These are phyloP conservation scores for Pseudocercospora cruenta DNA, from an alignment of 2,329 filamentous ascomycete species.

Conservation along the genomic window DNA sequence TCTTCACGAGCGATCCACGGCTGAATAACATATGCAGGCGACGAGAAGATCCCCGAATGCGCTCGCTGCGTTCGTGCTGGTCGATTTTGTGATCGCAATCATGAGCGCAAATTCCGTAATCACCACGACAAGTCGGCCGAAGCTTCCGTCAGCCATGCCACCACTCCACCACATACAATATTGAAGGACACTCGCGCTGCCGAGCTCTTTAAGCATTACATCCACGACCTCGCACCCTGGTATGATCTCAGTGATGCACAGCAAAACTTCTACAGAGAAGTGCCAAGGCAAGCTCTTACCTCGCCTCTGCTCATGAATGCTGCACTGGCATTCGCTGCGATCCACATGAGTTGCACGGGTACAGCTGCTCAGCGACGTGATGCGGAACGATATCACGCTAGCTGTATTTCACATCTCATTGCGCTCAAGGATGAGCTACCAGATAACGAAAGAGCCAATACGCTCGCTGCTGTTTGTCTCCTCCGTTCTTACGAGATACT, in stretches of 20 bases:
- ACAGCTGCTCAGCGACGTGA: not conserved
- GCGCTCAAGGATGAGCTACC: not conserved
- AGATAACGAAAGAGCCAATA: not conserved
- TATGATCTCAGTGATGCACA: constrained; percentile 16
- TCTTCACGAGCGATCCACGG: not conserved
- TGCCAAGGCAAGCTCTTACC: constrained; percentile 6
- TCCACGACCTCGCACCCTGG: constrained; percentile 10
- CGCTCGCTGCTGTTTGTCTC: constrained; percentile 11
- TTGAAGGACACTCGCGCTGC: not conserved
- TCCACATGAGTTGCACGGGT: constrained; percentile 9
- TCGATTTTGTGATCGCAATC: constrained; percentile 13
- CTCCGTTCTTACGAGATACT: constrained; percentile 17
- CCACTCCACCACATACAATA: not conserved
- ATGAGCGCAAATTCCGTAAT: constrained; percentile 1
- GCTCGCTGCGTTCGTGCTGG: constrained; percentile 4
- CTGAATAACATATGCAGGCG: not conserved
- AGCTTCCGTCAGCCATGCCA: not conserved
- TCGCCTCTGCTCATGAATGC: constrained; percentile 15
- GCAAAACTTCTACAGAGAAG: constrained; percentile 5
- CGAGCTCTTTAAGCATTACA: constrained; percentile 12
- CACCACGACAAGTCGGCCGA: not conserved
- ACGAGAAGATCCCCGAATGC: constrained; percentile 12
- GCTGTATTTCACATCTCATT: constrained; percentile 8
- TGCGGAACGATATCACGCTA: constrained; percentile 6
- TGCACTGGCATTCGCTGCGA: constrained; percentile 13